These are phyloP conservation scores for Myriosclerotinia duriaeana DNA, from an alignment of 2,329 filamentous ascomycete species.

Conservation along the genomic window DNA sequence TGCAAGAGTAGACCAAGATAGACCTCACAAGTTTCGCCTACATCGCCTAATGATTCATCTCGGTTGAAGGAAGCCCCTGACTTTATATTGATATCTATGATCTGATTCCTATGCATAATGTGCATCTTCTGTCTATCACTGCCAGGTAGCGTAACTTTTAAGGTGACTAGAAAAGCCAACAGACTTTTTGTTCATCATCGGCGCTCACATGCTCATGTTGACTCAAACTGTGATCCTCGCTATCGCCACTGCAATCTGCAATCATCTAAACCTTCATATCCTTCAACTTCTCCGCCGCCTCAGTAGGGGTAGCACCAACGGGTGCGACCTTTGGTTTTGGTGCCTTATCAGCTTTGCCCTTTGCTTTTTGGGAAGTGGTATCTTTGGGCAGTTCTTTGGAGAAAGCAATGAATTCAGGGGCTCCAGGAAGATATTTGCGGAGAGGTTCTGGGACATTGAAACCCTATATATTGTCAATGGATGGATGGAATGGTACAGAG, in stretches of 20 bases:
- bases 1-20: not conserved
- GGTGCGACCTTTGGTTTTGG: conserved; percentile 37
- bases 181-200: conserved; percentile 8
- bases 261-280: conserved; percentile 36
- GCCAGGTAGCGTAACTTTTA: conserved; percentile 4
- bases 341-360: conserved; percentile 41
- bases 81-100: conserved; percentile 8
- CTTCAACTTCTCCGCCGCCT: conserved; percentile 43
- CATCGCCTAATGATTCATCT: not conserved
- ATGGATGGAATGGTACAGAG: conserved; percentile 3
- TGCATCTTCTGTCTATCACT: not conserved
- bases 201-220: conserved; percentile 3
- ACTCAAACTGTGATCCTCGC: too few species aligned
- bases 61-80: not conserved
- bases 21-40: too few species aligned
- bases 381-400: conserved; percentile 82
- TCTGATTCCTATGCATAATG: conserved; percentile 1
- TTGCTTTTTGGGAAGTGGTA: conserved; percentile 58
- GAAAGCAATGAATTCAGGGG: conserved; percentile 86
- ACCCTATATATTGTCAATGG: conserved; percentile 51
- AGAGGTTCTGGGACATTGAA: conserved; percentile 79
- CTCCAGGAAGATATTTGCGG: conserved; percentile 84
- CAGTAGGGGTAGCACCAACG: conserved; percentile 33
- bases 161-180: not conserved
- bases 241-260: not conserved